A percentile compares a stretch with the other conserved stretches of the same genome.
phyloP scores from a whole-genome alignment of 345 rosid species.

The Eucalyptus cloeziana region DNA sequence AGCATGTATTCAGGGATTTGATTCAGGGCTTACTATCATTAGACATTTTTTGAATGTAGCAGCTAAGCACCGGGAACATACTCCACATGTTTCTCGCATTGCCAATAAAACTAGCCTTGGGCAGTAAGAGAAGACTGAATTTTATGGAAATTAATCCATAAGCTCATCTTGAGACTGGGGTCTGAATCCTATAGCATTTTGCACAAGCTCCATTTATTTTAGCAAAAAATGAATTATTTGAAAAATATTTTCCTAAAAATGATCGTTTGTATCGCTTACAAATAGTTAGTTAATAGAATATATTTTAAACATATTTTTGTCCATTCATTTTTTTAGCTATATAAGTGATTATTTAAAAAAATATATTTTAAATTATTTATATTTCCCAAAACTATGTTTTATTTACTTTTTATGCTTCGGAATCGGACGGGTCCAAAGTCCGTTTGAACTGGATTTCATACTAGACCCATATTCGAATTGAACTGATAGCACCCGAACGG shows the following conservation, averaged over 20 bases:
- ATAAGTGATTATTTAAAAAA: too few species aligned
- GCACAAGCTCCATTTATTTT: not conserved
- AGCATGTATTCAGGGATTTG: not conserved
- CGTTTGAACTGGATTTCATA: not conserved
- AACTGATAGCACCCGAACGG: accelerated
- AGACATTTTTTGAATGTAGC: not conserved
- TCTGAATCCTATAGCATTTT: not conserved
- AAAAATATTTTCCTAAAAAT: too few species aligned
- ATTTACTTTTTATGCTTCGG: too few species aligned
- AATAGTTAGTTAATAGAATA: too few species aligned
- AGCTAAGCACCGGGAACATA: not conserved
- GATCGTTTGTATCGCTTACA: accelerated
- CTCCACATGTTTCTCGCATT: not conserved
- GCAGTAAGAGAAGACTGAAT: not conserved
- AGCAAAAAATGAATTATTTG: too few species aligned
- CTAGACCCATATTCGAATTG: not conserved
- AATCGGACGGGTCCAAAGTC: not conserved
- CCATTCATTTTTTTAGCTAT: too few species aligned
- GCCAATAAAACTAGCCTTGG: not conserved
- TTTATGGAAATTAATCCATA: not conserved
- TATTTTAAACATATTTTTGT: too few species aligned
- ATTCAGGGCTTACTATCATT: not conserved
- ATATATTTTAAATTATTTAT: too few species aligned
- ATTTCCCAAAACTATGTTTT: too few species aligned
- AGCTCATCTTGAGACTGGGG: not conserved